phyloP scores from a whole-genome alignment of 192 early-diverging fungal species.

The Rhizoclosmatium sp. region DNA sequence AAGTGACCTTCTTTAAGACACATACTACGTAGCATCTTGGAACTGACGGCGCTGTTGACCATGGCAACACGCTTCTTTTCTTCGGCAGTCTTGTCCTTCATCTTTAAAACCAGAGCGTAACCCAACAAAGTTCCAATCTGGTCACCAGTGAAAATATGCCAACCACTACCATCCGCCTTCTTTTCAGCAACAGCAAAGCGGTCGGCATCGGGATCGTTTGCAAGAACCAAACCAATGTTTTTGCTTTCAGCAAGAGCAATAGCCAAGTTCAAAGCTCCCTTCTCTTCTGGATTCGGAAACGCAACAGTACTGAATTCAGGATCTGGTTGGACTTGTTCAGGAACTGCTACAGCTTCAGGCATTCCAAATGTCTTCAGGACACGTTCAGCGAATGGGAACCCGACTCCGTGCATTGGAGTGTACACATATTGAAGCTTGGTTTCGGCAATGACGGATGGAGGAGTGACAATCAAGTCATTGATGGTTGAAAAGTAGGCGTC shows the following conservation, averaged over 20 bases:
- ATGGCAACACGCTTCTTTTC: constrained; percentile 70
- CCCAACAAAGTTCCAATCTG: constrained; percentile 80
- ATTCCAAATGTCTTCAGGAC: constrained; percentile 77
- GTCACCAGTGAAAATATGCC: constrained; percentile 88
- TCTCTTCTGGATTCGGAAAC: constrained; percentile 77
- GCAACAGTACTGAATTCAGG: constrained; percentile 85
- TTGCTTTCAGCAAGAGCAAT: constrained; percentile 18
- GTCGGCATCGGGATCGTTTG: constrained; percentile 94
- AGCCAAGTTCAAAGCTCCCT: constrained; percentile 73
- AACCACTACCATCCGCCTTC: constrained; percentile 73
- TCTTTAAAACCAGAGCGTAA: background rate
- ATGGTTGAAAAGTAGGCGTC: constrained; percentile 73
- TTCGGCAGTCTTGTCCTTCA: constrained; percentile 2
- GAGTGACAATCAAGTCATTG: constrained; percentile 1
- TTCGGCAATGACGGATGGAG: constrained; percentile 55
- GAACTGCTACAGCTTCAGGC: constrained; percentile 63
- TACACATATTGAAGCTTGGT: constrained; percentile 77
- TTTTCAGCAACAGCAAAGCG: constrained; percentile 87
- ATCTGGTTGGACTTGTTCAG: constrained; percentile 78
- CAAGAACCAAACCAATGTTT: constrained; percentile 71
- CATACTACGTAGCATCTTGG: constrained; percentile 81
- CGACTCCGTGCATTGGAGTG: constrained; percentile 97
- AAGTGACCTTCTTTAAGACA: constrained; percentile 77
- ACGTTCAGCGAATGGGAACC: constrained; percentile 74
- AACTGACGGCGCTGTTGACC: constrained; percentile 88